Base-by-base conservation (phyloP, 805 yeast species). In the Candida sonorensis region DNA sequence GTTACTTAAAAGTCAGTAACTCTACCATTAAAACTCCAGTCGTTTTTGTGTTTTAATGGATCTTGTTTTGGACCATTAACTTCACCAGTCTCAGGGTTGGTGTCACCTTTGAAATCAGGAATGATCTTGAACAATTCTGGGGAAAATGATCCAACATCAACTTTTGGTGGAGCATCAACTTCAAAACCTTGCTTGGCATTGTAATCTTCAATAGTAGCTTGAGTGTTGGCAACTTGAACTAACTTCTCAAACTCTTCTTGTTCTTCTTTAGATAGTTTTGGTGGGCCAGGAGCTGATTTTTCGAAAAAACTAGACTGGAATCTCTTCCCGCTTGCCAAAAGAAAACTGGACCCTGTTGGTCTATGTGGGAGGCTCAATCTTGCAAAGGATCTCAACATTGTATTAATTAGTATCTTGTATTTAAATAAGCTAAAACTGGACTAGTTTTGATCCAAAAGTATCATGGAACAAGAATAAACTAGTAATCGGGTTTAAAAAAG, bases 31-130 rank as follows among this genome's bases (percentile, higher is more conserved):
- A 81, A 92, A 7, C 96, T 80, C 75, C 94, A 92, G 48, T 88
- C 97, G 12, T 87, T 87, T 48, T 85, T 90, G 35, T 56, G 61
- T 48, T 77, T 75, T 42, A 86, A 67, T 1, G 98, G 98, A 51
- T 92, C 97, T 57, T 92, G 97, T 51, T 92, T 92, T 17, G 98
- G 98, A 0, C 98, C 98, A 29, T 95, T 95, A 15, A 81, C 67
- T 59, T 92, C 98, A 3, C 98, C 98, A 1, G 98, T 92, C 36
- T 66, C 71, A 0, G 98, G 98, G 53, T 92, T 92, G 12, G 69
- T 76, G 40, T 87, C 88, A 2, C 98, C 98, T 58, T 88, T 95
- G 53, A 92, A 92, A 51, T 92, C 98, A 2, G 96, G 95, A 34
- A 87, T 79, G 4, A 87, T 79, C 55, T 81, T 76, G 54, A 81